Evolutionary conservation across 306 rosid species (phyloP).

Genomic region (Inga oerstediana): DNA sequence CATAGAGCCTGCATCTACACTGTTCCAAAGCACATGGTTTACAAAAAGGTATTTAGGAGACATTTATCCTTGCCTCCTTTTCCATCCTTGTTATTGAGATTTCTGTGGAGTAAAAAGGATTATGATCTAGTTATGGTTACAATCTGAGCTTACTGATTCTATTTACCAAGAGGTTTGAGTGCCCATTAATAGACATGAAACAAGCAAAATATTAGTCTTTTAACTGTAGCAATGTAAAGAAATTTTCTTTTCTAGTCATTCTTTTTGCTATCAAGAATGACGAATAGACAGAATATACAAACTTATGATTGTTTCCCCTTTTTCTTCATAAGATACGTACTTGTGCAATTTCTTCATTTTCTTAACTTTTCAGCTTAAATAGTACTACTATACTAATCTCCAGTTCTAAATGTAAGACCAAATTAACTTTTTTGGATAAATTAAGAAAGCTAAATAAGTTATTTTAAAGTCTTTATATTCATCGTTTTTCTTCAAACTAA

Average conservation of each 20-base stretch:
- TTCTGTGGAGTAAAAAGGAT: not conserved
- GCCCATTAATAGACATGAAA: constrained; percentile 1
- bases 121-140: not conserved
- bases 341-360: constrained; percentile 6
- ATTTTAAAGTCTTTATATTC: too few relatives aligned
- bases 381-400: too few relatives aligned
- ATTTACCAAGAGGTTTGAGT: not conserved
- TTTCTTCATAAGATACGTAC: not conserved
- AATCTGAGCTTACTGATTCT: not conserved
- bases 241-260: not conserved
- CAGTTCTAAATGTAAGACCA: too few relatives aligned
- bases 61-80: constrained; percentile 28
- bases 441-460: too few relatives aligned
- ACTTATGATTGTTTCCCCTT: not conserved
- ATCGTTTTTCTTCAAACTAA: too few relatives aligned
- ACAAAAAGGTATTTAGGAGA: constrained; percentile 54
- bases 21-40: constrained; percentile 80
- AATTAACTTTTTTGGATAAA: too few relatives aligned
- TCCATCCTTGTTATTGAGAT: constrained; percentile 7
- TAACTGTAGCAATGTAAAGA: constrained; percentile 14
- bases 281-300: not conserved
- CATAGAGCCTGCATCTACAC: constrained; percentile 81
- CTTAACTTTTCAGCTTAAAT: constrained; percentile 12
- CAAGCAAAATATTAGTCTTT: constrained; percentile 24
- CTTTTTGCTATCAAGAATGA: constrained; percentile 15